Evolutionary conservation across 2,329 filamentous ascomycete species (phyloP).

Genomic region (Huntiella bhutanensis): DNA sequence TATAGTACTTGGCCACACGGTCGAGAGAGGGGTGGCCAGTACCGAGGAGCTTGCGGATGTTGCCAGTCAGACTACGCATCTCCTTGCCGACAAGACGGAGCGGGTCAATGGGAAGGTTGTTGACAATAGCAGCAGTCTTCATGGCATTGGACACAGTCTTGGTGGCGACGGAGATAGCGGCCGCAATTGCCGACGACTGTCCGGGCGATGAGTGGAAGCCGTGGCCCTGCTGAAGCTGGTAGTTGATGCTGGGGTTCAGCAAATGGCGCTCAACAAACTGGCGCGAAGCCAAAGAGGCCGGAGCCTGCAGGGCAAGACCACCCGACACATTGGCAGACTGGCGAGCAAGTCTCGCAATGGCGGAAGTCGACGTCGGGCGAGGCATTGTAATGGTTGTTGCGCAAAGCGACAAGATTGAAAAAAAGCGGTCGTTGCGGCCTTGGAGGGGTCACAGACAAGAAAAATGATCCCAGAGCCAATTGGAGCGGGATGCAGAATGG

Average conservation of each 20-base stretch:
- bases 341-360: conserved; percentile 6
- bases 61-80: conserved; percentile 87
- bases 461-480: conserved; percentile 6
- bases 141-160: conserved; percentile 53
- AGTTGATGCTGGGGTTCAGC: conserved; percentile 7
- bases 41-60: conserved; percentile 80
- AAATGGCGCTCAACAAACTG: conserved; percentile 6
- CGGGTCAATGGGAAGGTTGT: conserved; percentile 61
- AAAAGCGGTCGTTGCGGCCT: conserved; percentile 1
- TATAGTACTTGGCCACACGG: conserved; percentile 95
- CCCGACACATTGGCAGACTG: neutral
- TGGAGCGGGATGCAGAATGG: conserved; percentile 3
- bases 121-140: conserved; percentile 37
- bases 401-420: neutral
- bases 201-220: conserved; percentile 26
- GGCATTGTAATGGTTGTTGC: conserved; percentile 5
- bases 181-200: conserved; percentile 50
- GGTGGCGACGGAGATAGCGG: conserved; percentile 51
- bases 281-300: conserved; percentile 4
- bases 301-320: conserved; percentile 1
- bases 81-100: conserved; percentile 83
- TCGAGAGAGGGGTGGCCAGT: conserved; percentile 90
- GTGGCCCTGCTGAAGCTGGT: conserved; percentile 13
- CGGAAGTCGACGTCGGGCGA: conserved; percentile 8
- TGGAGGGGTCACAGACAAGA: conserved; percentile 3